Base-by-base conservation (phyloP, 129 eudicot genomes). In the Flaveria bidentis region DNA sequence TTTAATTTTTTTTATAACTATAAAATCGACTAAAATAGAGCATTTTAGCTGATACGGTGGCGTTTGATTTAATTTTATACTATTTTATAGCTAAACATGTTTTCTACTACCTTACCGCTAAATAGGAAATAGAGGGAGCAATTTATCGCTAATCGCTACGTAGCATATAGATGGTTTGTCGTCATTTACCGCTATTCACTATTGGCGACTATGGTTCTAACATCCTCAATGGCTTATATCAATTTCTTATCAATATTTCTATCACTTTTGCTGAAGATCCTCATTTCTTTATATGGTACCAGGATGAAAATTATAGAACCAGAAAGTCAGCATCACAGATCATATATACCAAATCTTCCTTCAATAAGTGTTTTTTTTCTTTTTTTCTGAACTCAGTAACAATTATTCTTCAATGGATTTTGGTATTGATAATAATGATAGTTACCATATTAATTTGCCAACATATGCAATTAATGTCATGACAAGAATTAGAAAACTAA, bases 221-320 rank as follows among this genome's bases (percentile, higher is more conserved):
- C 69, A 57, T 25, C 69, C 70, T 55, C 28, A 41, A 77, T 67
- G 41, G 53, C 28, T 11, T 41, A 39, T 20, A 57, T 66, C 64
- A 72, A 36, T 55, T 23, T 76, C 13, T 51, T 49, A 46, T 67
- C 18, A 8, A 5, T 28, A 64, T 63, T 55, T 47, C 50, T 64
- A 36, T 33, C 46, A 76, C 64, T 77, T 77, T 67, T 66, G 28
- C 74, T 33, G 23, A 76, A 33, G 50, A 49, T 30, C 51, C 52
- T 13, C 41, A 49, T 12, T 65, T 22, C 72, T 30, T 49, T 76
- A 64, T 49, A 76, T 58, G 68, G 2, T 74, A 36, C 33, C 64
- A 61, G 16, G 47, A 75, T 75, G 46, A 46, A 75, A 25, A 63
- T 67, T 39, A 39, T 42, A 67, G 56, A 52, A 26, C 57, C 41